A percentile compares a stretch with the other conserved stretches of the same genome.
phyloP scores from a whole-genome alignment of 352 stramenopile genomes.

The Phytophthora uliginosa region DNA sequence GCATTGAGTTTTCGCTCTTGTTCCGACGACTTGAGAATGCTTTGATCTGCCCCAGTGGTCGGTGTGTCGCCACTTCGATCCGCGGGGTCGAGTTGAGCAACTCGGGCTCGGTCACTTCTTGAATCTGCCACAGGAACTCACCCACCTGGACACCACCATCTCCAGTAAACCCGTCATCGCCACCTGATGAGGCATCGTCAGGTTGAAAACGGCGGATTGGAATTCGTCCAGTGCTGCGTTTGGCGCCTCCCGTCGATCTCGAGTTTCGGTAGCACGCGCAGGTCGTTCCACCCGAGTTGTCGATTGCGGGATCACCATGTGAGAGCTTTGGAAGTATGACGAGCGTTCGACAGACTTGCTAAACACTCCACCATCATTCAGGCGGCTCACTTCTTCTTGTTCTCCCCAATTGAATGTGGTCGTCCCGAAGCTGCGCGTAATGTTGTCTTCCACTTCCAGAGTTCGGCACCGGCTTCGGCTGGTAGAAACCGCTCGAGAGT shows the following conservation, averaged over 20 bases:
- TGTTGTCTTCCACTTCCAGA: slow-evolving; percentile 12
- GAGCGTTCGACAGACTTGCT: background rate
- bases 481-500: background rate
- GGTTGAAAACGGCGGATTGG: background rate
- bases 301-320: slow-evolving; percentile 2
- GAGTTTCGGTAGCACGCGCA: background rate
- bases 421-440: background rate
- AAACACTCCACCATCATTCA: background rate
- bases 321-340: slow-evolving; percentile 13
- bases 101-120: background rate
- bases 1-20: slow-evolving; percentile 8
- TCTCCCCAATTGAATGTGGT: background rate
- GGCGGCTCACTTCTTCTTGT: background rate
- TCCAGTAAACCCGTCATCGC: background rate
- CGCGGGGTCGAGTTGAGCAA: background rate
- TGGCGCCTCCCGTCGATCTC: background rate
- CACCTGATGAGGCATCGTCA: background rate
- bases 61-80: background rate
- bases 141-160: background rate
- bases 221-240: background rate
- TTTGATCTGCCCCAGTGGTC: slow-evolving; percentile 2
- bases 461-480: background rate
- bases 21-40: background rate
- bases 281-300: background rate
- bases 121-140: background rate